Base-by-base conservation (phyloP, 2,329 filamentous ascomycete species). In the Penicillium sp. region DNA sequence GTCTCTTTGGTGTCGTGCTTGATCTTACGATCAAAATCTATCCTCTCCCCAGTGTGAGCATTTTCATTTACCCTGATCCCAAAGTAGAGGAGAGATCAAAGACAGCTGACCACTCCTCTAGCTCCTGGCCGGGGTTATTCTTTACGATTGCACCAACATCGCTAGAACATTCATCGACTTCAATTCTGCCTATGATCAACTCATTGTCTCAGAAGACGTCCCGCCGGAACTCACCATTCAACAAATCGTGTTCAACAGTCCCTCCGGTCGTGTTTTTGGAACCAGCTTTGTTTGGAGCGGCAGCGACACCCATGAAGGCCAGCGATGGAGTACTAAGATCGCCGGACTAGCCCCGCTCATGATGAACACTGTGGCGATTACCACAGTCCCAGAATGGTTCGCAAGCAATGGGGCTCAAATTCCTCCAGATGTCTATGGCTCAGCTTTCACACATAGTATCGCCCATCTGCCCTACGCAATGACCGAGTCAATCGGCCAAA, bases 1-100 rank as follows among this genome's bases (percentile, higher is more conserved):
- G 51, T 2, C 17, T 42, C 1, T 51, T 50, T 13, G 51, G 51
- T 4, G 41, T 51, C 1, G 37, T 54, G 20, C 28, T 51, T 20
- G 49, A 54, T 12, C 11, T 52, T 2, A 47, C 41, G 1, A 38
- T 54, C 15, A 41, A 36, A 11, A 41, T 50, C 0, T 49, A 54
- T 22, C 39, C 41, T 11, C 7, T 45, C 4, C 26, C 36, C 9
- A 35, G n/a, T 3, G 48, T 48, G 35, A 27, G 35, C 11, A 10
- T 11, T 17, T 8, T n/a, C n/a, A n/a, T n/a, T n/a, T n/a, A n/a
- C 12, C 20, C 11, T 7, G 1, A 4, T 10, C 9, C 7, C 4
- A 8, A 5, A 13, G 2, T 9, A 22, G n/a, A n/a, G n/a, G n/a
- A n/a, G n/a, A n/a, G n/a, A n/a, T n/a, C n/a, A 13, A 20, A 26